Conservation (phyloP, 2,329 filamentous ascomycete genomes). For the Pseudogymnoascus sp. region DNA sequence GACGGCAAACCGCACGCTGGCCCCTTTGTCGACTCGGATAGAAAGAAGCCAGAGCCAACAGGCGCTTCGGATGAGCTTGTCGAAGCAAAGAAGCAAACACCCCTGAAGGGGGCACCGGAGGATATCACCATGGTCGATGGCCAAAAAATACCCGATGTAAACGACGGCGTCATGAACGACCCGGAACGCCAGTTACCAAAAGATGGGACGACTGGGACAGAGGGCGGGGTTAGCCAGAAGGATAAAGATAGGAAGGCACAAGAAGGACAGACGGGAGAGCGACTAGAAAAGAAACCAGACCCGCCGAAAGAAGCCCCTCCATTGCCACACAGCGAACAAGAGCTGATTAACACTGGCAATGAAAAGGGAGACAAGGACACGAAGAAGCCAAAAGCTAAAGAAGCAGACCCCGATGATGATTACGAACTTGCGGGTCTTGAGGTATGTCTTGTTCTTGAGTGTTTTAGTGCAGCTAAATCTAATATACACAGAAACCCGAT, state of each 20-base stretch:
- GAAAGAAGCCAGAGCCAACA: conserved; percentile 27
- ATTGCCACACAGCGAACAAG: conserved; percentile 71
- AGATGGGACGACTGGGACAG: conserved; percentile 79
- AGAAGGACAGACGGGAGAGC: conserved; percentile 59
- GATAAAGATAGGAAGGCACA: conserved; percentile 65
- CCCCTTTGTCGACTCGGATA: conserved; percentile 63
- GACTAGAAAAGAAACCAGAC: conserved; percentile 66
- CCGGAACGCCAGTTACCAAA: conserved; percentile 68
- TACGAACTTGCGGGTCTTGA: conserved; percentile 44
- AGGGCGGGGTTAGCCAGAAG: conserved; percentile 84
- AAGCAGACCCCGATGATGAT: conserved; percentile 31
- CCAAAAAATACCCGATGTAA: conserved; percentile 53
- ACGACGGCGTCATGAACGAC: conserved; percentile 91
- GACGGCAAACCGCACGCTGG: conserved; percentile 92
- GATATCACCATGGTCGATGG: conserved; percentile 51
- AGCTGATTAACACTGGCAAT: conserved; percentile 47
- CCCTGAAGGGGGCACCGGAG: conserved; percentile 42
- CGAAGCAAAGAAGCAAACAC: conserved; percentile 27
- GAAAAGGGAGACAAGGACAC: conserved; percentile 36
- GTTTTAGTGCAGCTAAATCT: conserved; percentile 15
- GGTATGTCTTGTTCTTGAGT: conserved; percentile 36
- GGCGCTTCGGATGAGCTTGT: conserved; percentile 31
- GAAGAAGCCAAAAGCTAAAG: conserved; percentile 28
- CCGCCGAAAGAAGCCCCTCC: conserved; percentile 80
- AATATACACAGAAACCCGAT: conserved; percentile 59